Conservation (phyloP, 2,329 filamentous ascomycete genomes). For the Bipolaris oryzae region DNA sequence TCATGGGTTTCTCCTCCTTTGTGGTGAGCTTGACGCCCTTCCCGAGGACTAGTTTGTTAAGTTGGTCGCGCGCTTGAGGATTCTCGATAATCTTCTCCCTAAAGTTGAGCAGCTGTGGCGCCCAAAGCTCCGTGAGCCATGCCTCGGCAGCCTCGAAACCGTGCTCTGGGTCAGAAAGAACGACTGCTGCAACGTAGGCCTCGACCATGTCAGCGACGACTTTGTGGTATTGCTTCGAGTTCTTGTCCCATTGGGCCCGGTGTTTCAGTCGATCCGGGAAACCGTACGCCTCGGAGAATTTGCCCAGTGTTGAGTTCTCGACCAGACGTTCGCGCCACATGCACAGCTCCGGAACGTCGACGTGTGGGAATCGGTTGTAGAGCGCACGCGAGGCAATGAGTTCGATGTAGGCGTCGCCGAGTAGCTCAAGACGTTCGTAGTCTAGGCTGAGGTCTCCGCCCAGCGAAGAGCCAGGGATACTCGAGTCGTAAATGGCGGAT, state of each 20-base stretch:
- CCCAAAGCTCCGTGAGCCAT: slow-evolving; percentile 81
- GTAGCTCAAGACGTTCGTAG: slow-evolving; percentile 87
- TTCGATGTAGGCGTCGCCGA: slow-evolving; percentile 87
- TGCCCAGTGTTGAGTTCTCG: slow-evolving; percentile 77
- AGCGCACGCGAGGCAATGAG: slow-evolving; percentile 77
- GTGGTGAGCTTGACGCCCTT: slow-evolving; percentile 48
- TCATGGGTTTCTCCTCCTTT: slow-evolving; percentile 59
- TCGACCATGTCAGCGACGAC: slow-evolving; percentile 88
- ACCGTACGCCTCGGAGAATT: slow-evolving; percentile 72
- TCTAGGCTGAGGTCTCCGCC: slow-evolving; percentile 40
- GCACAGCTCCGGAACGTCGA: slow-evolving; percentile 71
- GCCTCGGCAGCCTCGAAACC: slow-evolving; percentile 67
- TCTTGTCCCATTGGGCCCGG: slow-evolving; percentile 44
- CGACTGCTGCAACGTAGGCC: slow-evolving; percentile 81
- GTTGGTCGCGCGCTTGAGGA: slow-evolving; percentile 47
- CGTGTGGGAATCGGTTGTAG: slow-evolving; percentile 69
- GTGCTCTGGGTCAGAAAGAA: slow-evolving; percentile 68
- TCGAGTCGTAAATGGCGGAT: slow-evolving; percentile 28
- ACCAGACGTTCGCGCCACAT: slow-evolving; percentile 80
- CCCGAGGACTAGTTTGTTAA: slow-evolving; percentile 45
- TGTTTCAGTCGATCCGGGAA: slow-evolving; percentile 69
- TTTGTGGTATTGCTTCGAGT: slow-evolving; percentile 60
- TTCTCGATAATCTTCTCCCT: slow-evolving; percentile 45
- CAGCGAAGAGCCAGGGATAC: slow-evolving; percentile 24
- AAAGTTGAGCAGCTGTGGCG: slow-evolving; percentile 42